phyloP scores from a whole-genome alignment of 345 rosid genomes.

The Melaleuca alternifolia region DNA sequence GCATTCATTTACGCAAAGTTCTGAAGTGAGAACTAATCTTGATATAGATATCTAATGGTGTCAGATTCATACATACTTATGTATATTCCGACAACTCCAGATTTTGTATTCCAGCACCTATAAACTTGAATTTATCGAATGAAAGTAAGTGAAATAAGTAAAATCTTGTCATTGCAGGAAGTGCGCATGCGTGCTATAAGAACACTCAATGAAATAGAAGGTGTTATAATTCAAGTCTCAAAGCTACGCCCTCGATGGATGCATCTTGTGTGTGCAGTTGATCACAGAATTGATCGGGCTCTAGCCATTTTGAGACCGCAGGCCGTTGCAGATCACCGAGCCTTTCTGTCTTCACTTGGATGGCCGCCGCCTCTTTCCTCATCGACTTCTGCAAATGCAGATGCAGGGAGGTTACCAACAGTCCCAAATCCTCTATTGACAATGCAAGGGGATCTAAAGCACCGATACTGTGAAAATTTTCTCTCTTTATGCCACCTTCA shows the following conservation, averaged over 20 bases:
- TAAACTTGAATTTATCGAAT: background rate
- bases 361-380: constrained; percentile 90
- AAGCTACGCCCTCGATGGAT: constrained; percentile 68
- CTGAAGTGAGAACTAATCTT: constrained; percentile 43
- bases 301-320: constrained; percentile 87
- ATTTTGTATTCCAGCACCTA: background rate
- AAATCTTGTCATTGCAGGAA: constrained; percentile 32
- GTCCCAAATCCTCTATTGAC: constrained; percentile 66
- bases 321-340: constrained; percentile 76
- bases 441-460: constrained; percentile 68
- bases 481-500: constrained; percentile 74
- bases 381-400: constrained; percentile 37
- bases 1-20: constrained; percentile 29
- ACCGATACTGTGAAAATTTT: constrained; percentile 64
- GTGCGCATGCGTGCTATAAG: constrained; percentile 42
- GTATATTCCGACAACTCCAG: background rate
- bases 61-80: background rate
- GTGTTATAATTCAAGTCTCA: constrained; percentile 44
- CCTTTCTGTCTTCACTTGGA: constrained; percentile 70
- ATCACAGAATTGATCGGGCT: constrained; percentile 88
- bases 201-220: constrained; percentile 58
- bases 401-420: constrained; percentile 31
- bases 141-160: background rate
- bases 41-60: background rate
- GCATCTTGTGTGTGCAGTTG: constrained; percentile 70